Evolutionary conservation across 805 yeast species (phyloP).

Genomic region (Komagataella pseudopastoris): DNA sequence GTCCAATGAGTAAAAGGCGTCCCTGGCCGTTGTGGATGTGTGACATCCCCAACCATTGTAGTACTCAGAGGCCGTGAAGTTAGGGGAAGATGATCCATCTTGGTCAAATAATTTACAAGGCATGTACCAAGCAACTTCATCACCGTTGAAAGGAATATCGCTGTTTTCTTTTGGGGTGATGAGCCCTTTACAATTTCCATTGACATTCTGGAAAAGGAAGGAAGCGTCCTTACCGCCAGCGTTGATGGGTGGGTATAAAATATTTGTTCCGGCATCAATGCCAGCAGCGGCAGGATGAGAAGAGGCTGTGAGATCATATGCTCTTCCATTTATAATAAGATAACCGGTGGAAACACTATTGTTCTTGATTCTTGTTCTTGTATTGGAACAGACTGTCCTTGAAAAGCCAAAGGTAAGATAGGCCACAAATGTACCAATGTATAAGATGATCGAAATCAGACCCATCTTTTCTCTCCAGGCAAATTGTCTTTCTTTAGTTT

Average conservation of each 20-base stretch:
- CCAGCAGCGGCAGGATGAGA: conserved; percentile 78
- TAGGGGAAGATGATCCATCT: conserved; percentile 61
- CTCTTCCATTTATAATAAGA: conserved; percentile 71
- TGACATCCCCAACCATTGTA: conserved; percentile 90
- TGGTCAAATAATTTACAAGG: conserved; percentile 67
- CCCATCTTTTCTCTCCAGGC: conserved; percentile 98
- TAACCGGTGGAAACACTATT: conserved; percentile 46
- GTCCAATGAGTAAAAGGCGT: conserved; percentile 44
- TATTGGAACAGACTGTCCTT: conserved; percentile 54
- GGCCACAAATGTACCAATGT: conserved; percentile 68
- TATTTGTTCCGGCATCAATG: conserved; percentile 50
- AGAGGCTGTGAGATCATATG: conserved; percentile 58
- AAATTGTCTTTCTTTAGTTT: conserved; percentile 67
- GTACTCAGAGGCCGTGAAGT: conserved; percentile 38
- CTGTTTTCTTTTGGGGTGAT: conserved; percentile 58
- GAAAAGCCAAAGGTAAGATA: conserved; percentile 87
- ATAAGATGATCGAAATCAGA: conserved; percentile 58
- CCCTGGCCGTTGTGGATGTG: conserved; percentile 57
- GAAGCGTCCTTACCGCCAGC: conserved; percentile 86
- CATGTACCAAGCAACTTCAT: conserved; percentile 85
- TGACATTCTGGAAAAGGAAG: conserved; percentile 80
- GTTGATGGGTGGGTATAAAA: conserved; percentile 71
- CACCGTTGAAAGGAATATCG: conserved; percentile 53
- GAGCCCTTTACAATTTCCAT: conserved; percentile 75
- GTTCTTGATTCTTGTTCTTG: conserved; percentile 36